Conservation (phyloP, 345 rosid genomes). For the Streptanthus diversifolius region DNA sequence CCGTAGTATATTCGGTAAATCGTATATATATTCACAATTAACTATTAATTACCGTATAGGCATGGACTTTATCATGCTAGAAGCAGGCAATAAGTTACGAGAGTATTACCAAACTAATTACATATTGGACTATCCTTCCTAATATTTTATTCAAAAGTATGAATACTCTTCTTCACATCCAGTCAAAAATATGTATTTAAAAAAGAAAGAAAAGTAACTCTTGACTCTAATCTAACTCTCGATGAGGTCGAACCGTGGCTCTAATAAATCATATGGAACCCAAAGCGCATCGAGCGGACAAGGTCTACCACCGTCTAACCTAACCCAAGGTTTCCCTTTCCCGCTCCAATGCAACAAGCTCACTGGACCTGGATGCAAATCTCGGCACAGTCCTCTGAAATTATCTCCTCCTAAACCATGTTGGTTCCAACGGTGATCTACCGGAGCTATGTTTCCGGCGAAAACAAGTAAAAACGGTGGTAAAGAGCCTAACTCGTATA, state of each 20-base stretch:
- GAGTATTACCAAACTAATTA: conserved; percentile 7
- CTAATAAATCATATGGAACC: conserved; percentile 52
- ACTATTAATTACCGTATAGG: not conserved
- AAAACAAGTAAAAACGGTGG: conserved; percentile 80
- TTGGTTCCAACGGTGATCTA: conserved; percentile 85
- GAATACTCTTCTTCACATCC: conserved; percentile 2
- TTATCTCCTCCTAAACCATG: conserved; percentile 77
- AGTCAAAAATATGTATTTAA: conserved; percentile 18
- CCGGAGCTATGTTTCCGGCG: conserved; percentile 71
- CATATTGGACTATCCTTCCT: conserved; percentile 8
- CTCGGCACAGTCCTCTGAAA: conserved; percentile 46
- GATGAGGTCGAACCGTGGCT: conserved; percentile 41
- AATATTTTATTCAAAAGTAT: conserved; percentile 16
- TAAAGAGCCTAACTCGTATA: conserved; percentile 74
- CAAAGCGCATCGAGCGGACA: conserved; percentile 62
- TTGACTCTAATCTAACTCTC: conserved; percentile 29
- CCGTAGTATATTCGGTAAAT: not conserved
- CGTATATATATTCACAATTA: conserved; percentile 24
- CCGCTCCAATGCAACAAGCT: conserved; percentile 75
- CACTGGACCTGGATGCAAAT: conserved; percentile 64
- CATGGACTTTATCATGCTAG: conserved; percentile 15
- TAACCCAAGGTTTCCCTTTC: conserved; percentile 67
- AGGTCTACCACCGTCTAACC: conserved; percentile 47
- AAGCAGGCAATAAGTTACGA: not conserved
- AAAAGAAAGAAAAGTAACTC: not conserved